phyloP scores from a whole-genome alignment of 345 rosid genomes.

The Hypericum perforatum region DNA sequence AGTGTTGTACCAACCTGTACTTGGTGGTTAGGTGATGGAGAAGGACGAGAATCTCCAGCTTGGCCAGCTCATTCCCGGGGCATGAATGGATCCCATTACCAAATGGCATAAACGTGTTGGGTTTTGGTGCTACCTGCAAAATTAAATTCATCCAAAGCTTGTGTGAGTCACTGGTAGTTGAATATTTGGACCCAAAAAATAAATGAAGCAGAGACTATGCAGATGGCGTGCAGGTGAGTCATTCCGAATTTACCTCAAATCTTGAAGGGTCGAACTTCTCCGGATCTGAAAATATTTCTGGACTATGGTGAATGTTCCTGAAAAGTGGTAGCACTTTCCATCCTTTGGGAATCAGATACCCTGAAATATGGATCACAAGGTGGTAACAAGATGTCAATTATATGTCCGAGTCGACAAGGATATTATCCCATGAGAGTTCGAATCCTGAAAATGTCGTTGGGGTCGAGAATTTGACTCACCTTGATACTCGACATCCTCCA shows the following conservation, averaged over 20 bases:
- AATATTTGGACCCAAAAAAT: too few species aligned
- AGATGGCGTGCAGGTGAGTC: too few species aligned
- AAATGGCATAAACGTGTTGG: constrained; percentile 87
- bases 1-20: constrained; percentile 53
- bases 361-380: constrained; percentile 22
- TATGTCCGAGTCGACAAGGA: background rate
- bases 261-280: constrained; percentile 73
- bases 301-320: constrained; percentile 77
- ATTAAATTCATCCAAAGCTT: background rate
- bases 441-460: constrained; percentile 16
- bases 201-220: too few species aligned
- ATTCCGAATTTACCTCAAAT: constrained; percentile 46
- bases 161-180: too few species aligned
- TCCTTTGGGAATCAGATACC: constrained; percentile 83
- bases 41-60: constrained; percentile 65
- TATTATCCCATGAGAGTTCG: background rate
- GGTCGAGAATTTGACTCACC: too few species aligned
- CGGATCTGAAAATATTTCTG: constrained; percentile 58
- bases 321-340: constrained; percentile 91
- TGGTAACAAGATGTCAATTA: background rate
- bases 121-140: constrained; percentile 59
- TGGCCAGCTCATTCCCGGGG: constrained; percentile 85
- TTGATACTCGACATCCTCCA: constrained; percentile 74
- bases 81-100: constrained; percentile 83
- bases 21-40: constrained; percentile 81